A percentile compares a stretch with the other conserved stretches of the same genome.
Conservation (phyloP, 129 eudicot genomes). For the Apium graveolens region DNA sequence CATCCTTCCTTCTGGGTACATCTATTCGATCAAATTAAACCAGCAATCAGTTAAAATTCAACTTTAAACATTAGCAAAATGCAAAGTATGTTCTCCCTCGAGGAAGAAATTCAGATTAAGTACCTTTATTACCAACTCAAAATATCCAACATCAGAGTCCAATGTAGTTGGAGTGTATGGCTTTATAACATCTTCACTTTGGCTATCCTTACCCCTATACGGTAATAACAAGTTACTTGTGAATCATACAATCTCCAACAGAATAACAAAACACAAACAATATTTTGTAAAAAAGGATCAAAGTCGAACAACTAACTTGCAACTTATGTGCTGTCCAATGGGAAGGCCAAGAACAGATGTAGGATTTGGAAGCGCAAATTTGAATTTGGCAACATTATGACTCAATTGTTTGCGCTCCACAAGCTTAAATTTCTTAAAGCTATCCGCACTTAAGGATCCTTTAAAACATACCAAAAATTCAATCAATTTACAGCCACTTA, state of each 20-base stretch:
- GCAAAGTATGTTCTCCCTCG: neutral
- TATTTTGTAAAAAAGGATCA: neutral
- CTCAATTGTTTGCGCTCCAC: slow-evolving; percentile 76
- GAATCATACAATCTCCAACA: slow-evolving; percentile 6
- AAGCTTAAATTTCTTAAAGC: slow-evolving; percentile 74
- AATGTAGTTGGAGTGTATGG: slow-evolving; percentile 93
- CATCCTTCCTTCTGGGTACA: slow-evolving; percentile 99
- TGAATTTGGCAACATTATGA: slow-evolving; percentile 94
- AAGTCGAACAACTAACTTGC: slow-evolving; percentile 43
- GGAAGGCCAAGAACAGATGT: slow-evolving; percentile 95
- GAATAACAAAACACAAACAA: neutral
- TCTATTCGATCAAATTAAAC: slow-evolving; percentile 28
- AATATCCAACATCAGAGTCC: slow-evolving; percentile 87
- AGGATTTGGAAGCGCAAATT: slow-evolving; percentile 82
- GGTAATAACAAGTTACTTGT: neutral
- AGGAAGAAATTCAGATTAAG: neutral
- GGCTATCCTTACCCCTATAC: slow-evolving; percentile 83
- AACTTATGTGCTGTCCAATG: slow-evolving; percentile 92
- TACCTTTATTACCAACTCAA: slow-evolving; percentile 97
- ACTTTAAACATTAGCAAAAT: neutral
- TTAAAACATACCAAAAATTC: neutral
- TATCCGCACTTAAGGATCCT: slow-evolving; percentile 69
- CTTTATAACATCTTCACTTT: slow-evolving; percentile 87
- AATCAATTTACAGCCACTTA: slow-evolving; percentile 4
- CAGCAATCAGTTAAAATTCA: neutral